A percentile compares a stretch with the other conserved stretches of the same genome.
Evolutionary conservation across 2,329 filamentous ascomycete species (phyloP).

Genomic region (Fusarium illudens): DNA sequence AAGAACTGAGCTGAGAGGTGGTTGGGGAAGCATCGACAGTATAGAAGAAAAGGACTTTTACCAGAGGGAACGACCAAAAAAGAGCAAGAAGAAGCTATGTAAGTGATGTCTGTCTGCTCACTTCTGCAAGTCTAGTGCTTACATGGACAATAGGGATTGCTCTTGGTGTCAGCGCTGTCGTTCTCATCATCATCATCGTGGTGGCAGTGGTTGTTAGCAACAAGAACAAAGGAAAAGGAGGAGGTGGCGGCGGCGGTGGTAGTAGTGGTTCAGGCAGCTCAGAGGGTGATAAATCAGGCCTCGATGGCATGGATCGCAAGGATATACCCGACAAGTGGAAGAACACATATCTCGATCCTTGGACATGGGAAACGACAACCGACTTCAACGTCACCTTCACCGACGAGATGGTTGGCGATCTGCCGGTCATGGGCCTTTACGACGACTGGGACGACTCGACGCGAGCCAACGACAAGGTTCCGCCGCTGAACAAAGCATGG

Average conservation of each 20-base stretch:
- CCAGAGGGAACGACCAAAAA: conserved; percentile 53
- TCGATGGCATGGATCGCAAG: conserved; percentile 62
- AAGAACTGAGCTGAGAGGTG: conserved; percentile 53
- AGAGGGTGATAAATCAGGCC: conserved; percentile 44
- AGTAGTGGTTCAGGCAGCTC: conserved; percentile 42
- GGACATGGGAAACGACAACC: conserved; percentile 86
- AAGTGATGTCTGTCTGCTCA: conserved; percentile 38
- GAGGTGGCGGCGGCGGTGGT: conserved; percentile 23
- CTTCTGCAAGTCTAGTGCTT: conserved; percentile 10
- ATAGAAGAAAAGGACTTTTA: conserved; percentile 60
- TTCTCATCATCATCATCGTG: conserved; percentile 73
- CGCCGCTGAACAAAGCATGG: conserved; percentile 78
- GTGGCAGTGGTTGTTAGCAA: conserved; percentile 73
- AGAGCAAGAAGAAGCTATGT: conserved; percentile 70
- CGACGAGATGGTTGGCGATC: conserved; percentile 79
- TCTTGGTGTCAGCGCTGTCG: conserved; percentile 59
- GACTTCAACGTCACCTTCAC: conserved; percentile 98
- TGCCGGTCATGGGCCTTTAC: conserved; percentile 91
- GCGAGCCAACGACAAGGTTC: conserved; percentile 80
- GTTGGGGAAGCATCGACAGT: conserved; percentile 53
- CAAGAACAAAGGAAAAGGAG: conserved; percentile 61
- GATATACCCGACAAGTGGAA: conserved; percentile 72
- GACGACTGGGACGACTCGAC: conserved; percentile 85
- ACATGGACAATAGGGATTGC: conserved; percentile 60
- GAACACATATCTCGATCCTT: conserved; percentile 85